Evolutionary conservation across 1,284 basidiomycete species (phyloP).

Genomic region (Ganoderma lingzhi): DNA sequence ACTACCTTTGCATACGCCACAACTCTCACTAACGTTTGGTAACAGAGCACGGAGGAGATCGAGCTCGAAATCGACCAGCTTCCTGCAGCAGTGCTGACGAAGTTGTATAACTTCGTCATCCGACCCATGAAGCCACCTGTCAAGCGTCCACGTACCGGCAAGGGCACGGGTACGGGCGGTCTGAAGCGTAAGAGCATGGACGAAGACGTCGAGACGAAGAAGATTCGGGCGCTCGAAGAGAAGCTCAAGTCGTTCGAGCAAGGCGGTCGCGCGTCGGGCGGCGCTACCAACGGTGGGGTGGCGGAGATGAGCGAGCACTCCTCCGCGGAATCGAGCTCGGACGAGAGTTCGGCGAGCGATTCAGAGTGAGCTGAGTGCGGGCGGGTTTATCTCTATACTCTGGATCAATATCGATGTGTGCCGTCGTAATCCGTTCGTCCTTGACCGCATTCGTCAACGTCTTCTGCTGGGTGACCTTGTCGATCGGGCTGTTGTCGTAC

Average conservation of each 20-base stretch:
- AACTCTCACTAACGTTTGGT: background rate
- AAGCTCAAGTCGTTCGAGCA: constrained; percentile 80
- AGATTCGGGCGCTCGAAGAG: constrained; percentile 88
- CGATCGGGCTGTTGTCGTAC: constrained; percentile 25
- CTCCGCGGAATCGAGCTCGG: constrained; percentile 76
- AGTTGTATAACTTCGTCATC: constrained; percentile 94
- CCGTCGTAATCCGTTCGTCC: constrained; percentile 32
- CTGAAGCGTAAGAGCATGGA: constrained; percentile 93
- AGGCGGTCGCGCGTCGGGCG: constrained; percentile 48
- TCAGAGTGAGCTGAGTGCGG: constrained; percentile 63
- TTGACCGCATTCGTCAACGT: constrained; percentile 22
- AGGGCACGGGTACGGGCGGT: constrained; percentile 85
- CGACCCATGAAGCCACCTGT: constrained; percentile 69
- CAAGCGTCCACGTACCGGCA: constrained; percentile 74
- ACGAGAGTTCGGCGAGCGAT: constrained; percentile 80
- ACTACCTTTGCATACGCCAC: background rate
- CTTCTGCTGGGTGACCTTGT: constrained; percentile 25
- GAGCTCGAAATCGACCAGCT: constrained; percentile 95
- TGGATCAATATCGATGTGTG: constrained; percentile 25
- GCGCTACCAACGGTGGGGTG: constrained; percentile 42
- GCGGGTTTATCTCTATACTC: constrained; percentile 11
- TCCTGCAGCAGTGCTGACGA: constrained; percentile 83
- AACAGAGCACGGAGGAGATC: constrained; percentile 92
- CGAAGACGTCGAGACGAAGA: constrained; percentile 88
- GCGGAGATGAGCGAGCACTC: constrained; percentile 75